Percentiles rank a stretch among this genome's conserved stretches.
Evolutionary conservation across 2,329 filamentous ascomycete species (phyloP).

Genomic region (Helotiales sp.): DNA sequence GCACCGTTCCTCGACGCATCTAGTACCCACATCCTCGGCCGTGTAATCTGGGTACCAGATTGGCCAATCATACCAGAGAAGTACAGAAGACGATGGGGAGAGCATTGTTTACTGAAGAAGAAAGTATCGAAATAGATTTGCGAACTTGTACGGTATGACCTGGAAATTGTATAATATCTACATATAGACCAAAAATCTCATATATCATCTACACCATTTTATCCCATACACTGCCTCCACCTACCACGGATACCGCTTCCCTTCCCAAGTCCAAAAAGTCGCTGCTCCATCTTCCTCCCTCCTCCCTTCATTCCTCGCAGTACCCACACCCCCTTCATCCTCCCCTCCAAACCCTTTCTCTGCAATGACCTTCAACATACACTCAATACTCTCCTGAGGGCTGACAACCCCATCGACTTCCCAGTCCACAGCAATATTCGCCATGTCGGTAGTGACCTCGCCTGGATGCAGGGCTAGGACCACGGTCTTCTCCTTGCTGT

Average conservation of each 20-base stretch:
- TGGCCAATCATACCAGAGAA: conserved; percentile 69
- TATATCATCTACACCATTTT: neutral
- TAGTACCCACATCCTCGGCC: conserved; percentile 72
- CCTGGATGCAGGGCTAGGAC: conserved; percentile 62
- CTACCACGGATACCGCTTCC: conserved; percentile 32
- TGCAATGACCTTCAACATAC: conserved; percentile 30
- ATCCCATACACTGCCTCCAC: neutral
- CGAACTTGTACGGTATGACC: conserved; percentile 17
- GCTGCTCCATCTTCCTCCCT: conserved; percentile 27
- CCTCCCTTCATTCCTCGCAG: conserved; percentile 3
- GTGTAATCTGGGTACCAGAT: conserved; percentile 83
- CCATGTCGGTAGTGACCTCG: conserved; percentile 54
- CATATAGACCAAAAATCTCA: neutral
- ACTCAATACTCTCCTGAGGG: conserved; percentile 27
- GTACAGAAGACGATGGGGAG: conserved; percentile 79
- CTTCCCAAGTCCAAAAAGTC: conserved; percentile 37
- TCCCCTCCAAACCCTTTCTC: conserved; percentile 29
- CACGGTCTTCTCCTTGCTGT: conserved; percentile 34
- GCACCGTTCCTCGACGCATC: conserved; percentile 80
- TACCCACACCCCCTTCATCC: conserved; percentile 24
- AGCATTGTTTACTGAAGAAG: conserved; percentile 81
- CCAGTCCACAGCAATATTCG: conserved; percentile 40
- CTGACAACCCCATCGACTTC: conserved; percentile 29
- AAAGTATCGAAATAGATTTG: conserved; percentile 41
- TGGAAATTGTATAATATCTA: neutral